phyloP scores from a whole-genome alignment of 1,284 basidiomycete genomes.

The Ganoderma lucidum region DNA sequence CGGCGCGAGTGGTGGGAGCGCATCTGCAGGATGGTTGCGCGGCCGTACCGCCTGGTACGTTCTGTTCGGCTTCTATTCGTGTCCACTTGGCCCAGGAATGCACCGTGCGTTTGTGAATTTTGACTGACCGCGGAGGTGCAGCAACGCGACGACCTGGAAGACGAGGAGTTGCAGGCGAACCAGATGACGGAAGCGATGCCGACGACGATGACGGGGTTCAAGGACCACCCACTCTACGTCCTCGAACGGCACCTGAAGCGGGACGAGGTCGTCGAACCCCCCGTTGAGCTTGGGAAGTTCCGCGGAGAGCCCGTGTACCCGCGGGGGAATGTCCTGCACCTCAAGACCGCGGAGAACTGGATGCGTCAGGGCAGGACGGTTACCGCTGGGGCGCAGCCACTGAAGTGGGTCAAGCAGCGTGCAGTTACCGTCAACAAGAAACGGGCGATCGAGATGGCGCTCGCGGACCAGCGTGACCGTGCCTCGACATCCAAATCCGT shows the following conservation, averaged over 20 bases:
- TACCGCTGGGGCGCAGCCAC: conserved; percentile 79
- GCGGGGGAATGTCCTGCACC: conserved; percentile 80
- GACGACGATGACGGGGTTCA: conserved; percentile 90
- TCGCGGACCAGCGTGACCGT: conserved; percentile 46
- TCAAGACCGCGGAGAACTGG: conserved; percentile 96
- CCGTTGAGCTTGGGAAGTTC: conserved; percentile 89
- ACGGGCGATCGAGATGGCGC: conserved; percentile 83
- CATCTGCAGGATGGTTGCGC: conserved; percentile 66
- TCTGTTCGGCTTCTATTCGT: conserved; percentile 15
- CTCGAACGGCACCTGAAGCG: conserved; percentile 90
- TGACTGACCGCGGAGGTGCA: conserved; percentile 41
- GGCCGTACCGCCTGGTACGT: conserved; percentile 84
- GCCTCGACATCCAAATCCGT: conserved; percentile 10
- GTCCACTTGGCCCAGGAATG: too few species aligned
- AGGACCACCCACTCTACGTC: conserved; percentile 95
- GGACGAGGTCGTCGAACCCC: conserved; percentile 89
- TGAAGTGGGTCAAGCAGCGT: conserved; percentile 92
- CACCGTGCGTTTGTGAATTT: conserved; percentile 15
- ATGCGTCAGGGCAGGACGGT: conserved; percentile 87
- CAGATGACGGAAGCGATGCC: conserved; percentile 96
- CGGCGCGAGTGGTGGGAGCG: conserved; percentile 88
- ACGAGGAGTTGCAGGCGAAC: conserved; percentile 87
- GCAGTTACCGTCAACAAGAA: conserved; percentile 85
- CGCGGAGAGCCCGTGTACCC: conserved; percentile 94
- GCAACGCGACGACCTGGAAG: conserved; percentile 94